phyloP scores from a whole-genome alignment of 1,284 basidiomycete species.

The Violaceomyces palustris region DNA sequence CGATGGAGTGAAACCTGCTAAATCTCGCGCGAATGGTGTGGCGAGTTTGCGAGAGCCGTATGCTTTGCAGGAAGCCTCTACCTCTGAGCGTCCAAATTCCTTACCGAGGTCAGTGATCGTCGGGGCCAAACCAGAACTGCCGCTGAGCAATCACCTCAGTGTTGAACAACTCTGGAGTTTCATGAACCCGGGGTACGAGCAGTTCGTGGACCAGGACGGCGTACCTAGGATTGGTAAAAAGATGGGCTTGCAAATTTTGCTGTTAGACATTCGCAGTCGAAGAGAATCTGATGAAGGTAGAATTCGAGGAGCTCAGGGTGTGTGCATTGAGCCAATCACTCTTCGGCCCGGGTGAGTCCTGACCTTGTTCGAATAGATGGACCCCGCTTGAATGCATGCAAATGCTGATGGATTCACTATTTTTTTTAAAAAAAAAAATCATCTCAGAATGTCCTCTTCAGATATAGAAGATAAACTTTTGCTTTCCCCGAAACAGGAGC shows the following conservation, averaged over 20 bases:
- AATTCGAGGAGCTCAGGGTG: slow-evolving; percentile 65
- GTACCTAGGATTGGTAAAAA: slow-evolving; percentile 32
- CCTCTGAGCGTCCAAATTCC: too few relatives aligned
- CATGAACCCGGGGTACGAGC: slow-evolving; percentile 46
- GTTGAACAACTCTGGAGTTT: slow-evolving; percentile 43
- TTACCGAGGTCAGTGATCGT: slow-evolving; percentile 15
- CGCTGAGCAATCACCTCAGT: slow-evolving; percentile 30
- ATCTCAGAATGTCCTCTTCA: slow-evolving; percentile 61
- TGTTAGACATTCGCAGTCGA: slow-evolving; percentile 76
- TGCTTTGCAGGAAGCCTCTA: not conserved
- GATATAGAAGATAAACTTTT: slow-evolving; percentile 72
- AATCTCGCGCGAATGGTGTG: too few relatives aligned
- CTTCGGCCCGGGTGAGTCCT: slow-evolving; percentile 12
- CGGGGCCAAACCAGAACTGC: slow-evolving; percentile 29
- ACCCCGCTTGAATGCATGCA: too few relatives aligned
- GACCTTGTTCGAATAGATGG: not conserved
- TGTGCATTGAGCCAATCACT: slow-evolving; percentile 67
- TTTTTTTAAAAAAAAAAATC: not conserved
- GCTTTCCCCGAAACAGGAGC: slow-evolving; percentile 68
- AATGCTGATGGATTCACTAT: too few relatives aligned
- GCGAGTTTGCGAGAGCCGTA: not conserved
- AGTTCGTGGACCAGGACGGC: slow-evolving; percentile 33
- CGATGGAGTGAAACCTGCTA: too few relatives aligned
- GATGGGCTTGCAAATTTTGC: slow-evolving; percentile 56
- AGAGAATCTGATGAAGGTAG: slow-evolving; percentile 71